A percentile compares a stretch with the other conserved stretches of the same genome.
These are phyloP conservation scores for Aspergillus heteromorphus DNA, from an alignment of 495 filamentous ascomycete species.

Conservation along the genomic window DNA sequence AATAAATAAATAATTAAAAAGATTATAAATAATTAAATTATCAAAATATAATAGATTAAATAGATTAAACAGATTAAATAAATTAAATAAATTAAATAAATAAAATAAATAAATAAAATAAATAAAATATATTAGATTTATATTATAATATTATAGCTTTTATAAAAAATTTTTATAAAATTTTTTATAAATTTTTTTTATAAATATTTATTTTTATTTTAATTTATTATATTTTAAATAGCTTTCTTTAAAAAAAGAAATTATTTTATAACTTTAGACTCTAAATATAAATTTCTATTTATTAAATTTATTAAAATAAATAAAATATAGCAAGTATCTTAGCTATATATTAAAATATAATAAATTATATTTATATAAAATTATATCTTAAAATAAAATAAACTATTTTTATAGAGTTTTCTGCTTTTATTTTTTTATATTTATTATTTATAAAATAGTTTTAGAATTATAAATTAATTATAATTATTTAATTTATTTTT, in stretches of 20 bases:
- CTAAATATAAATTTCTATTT: neutral
- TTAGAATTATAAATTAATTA: too few relatives aligned
- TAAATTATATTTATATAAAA: constrained; percentile 1
- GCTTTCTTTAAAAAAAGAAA: neutral
- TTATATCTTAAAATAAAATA: neutral
- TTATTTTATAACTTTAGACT: neutral
- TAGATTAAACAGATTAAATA: neutral
- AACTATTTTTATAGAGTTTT: neutral
- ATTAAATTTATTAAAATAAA: neutral
- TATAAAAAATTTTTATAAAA: neutral
- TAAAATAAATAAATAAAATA: neutral
- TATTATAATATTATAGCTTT: neutral
- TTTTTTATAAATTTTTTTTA: neutral
- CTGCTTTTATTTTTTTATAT: neutral
- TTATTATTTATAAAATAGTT: neutral
- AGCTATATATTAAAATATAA: too few relatives aligned
- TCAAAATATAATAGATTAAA: neutral
- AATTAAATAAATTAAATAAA: neutral
- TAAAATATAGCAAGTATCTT: neutral
- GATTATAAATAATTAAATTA: neutral
- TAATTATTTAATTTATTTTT: too few relatives aligned
- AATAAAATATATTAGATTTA: neutral
- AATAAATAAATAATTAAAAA: neutral
- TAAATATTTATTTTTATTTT: neutral
- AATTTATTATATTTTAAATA: neutral